These are phyloP conservation scores for Calonectria hawksworthii DNA, from an alignment of 2,329 filamentous ascomycete genomes.

Conservation along the genomic window DNA sequence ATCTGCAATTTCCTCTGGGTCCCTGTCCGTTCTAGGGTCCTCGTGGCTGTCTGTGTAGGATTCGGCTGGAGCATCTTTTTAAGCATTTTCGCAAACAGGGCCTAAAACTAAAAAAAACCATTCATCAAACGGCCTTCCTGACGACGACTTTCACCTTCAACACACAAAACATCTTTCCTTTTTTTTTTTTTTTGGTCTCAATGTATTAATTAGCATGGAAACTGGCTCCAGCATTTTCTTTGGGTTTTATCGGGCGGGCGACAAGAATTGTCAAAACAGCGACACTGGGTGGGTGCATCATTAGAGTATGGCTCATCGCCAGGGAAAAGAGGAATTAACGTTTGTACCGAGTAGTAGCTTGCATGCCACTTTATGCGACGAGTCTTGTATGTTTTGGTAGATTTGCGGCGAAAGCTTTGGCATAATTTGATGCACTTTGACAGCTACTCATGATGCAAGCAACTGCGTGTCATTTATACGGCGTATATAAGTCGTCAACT, in stretches of 20 bases:
- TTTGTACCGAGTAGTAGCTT: neutral
- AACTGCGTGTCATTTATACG: no score
- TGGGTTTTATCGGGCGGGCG: neutral
- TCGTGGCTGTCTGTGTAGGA: slow-evolving; percentile 53
- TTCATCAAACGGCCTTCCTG: neutral
- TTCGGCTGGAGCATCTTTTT: slow-evolving; percentile 56
- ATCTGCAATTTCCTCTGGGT: slow-evolving; percentile 54
- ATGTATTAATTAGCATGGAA: slow-evolving; percentile 2
- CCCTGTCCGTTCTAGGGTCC: slow-evolving; percentile 52
- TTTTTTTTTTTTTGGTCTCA: neutral
- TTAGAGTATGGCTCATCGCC: slow-evolving; percentile 8
- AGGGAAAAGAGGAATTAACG: neutral
- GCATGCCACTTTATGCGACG: neutral
- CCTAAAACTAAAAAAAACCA: slow-evolving; percentile 23
- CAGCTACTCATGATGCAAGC: neutral
- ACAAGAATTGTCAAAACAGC: neutral
- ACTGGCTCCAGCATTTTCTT: slow-evolving; percentile 8
- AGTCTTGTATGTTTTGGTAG: neutral
- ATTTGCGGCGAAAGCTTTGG: neutral
- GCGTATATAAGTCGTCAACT: neutral
- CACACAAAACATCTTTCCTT: neutral
- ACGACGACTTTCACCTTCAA: neutral
- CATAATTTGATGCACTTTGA: slow-evolving; percentile 9
- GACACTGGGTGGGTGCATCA: slow-evolving; percentile 3
- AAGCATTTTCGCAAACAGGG: slow-evolving; percentile 50